Conservation (phyloP, 305 asterid genomes). For the Stenogyne calaminthoides region DNA sequence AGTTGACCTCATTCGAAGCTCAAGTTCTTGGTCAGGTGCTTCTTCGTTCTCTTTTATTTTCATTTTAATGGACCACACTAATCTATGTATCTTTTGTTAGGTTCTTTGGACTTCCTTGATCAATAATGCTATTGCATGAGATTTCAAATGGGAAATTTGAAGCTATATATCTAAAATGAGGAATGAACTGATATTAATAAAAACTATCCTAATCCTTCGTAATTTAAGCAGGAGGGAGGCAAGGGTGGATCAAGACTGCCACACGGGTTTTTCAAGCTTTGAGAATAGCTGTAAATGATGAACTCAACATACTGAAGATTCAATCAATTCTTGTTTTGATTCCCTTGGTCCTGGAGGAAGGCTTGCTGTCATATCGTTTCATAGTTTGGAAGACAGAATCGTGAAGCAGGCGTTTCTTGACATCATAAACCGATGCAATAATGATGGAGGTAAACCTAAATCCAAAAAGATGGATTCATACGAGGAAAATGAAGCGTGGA, state of each 20-base stretch:
- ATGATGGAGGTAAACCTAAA: slow-evolving; percentile 24
- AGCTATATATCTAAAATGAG: background rate
- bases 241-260: slow-evolving; percentile 99
- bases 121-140: background rate
- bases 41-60: background rate
- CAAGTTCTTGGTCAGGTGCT: slow-evolving; percentile 75
- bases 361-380: slow-evolving; percentile 90
- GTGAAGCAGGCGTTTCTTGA: slow-evolving; percentile 90
- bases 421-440: slow-evolving; percentile 44
- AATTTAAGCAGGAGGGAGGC: slow-evolving; percentile 75
- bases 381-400: slow-evolving; percentile 94
- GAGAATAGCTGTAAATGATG: slow-evolving; percentile 94
- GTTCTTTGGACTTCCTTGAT: background rate
- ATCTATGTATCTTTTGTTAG: background rate
- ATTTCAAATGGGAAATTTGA: background rate
- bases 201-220: slow-evolving; percentile 4
- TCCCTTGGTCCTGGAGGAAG: slow-evolving; percentile 85
- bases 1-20: slow-evolving; percentile 75
- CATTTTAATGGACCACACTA: background rate
- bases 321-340: slow-evolving; percentile 59
- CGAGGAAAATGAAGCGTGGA: slow-evolving; percentile 65
- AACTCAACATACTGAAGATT: slow-evolving; percentile 75
- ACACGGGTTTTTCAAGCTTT: slow-evolving; percentile 92
- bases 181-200: background rate
- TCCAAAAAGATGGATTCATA: slow-evolving; percentile 17